A percentile compares a stretch with the other conserved stretches of the same genome.
phyloP scores from a whole-genome alignment of 1,139 yeast species.

The Debaryomyces singareniensis region DNA sequence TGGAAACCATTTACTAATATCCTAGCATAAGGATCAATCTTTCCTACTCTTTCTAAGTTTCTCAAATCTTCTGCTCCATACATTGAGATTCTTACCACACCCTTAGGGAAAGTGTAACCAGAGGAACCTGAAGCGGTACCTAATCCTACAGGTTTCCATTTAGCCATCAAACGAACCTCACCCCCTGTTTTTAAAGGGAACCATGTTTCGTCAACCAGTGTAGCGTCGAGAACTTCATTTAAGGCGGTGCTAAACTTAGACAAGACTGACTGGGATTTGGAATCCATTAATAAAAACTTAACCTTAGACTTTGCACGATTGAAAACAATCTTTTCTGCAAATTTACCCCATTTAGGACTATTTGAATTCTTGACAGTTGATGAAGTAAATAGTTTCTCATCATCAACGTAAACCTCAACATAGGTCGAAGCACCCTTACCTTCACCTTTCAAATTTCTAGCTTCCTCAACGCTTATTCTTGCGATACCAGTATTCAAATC shows the following conservation, averaged over 20 bases:
- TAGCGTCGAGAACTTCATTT: conserved; percentile 67
- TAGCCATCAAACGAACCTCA: conserved; percentile 59
- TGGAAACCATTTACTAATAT: conserved; percentile 71
- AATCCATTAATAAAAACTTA: conserved; percentile 59
- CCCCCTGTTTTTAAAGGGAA: conserved; percentile 68
- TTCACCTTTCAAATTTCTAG: conserved; percentile 40
- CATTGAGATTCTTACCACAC: conserved; percentile 74
- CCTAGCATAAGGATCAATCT: conserved; percentile 87
- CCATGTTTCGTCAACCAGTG: conserved; percentile 74
- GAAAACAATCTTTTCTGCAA: conserved; percentile 65
- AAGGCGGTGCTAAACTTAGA: conserved; percentile 62
- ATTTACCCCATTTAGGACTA: conserved; percentile 62
- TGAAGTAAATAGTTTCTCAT: conserved; percentile 53
- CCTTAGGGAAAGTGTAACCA: conserved; percentile 89
- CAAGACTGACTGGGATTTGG: conserved; percentile 43
- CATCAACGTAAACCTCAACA: conserved; percentile 65
- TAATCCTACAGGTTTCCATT: conserved; percentile 84
- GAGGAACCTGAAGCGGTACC: conserved; percentile 60
- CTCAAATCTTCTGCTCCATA: conserved; percentile 67
- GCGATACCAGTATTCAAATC: conserved; percentile 91
- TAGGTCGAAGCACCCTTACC: conserved; percentile 49
- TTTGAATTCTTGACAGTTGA: conserved; percentile 54
- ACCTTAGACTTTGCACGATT: conserved; percentile 68
- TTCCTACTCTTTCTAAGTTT: conserved; percentile 84
- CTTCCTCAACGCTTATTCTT: conserved; percentile 47